Base-by-base conservation (phyloP, 1,284 basidiomycete genomes). In the Stereum hirsutum region DNA sequence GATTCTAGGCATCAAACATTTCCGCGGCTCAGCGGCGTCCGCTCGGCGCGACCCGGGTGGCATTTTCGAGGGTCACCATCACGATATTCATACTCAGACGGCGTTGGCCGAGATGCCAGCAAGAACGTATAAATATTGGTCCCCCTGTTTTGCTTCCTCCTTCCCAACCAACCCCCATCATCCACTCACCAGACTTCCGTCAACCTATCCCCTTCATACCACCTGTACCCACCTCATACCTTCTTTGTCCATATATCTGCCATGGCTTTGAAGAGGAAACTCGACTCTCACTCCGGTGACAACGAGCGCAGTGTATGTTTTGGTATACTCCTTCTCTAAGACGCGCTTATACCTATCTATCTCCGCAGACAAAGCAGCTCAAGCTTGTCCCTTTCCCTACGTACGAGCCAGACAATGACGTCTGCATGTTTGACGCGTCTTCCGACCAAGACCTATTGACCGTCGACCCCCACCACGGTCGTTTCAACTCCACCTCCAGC, bases 261-360 rank as follows among this genome's bases (percentile, higher is more conserved):
- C 25, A 86, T 86, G 81, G 68, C 75, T 37, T 52, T 83, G 56
- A 88, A 88, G 60, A 74, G 85, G 57, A 88, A 88, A 65, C 69
- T 84, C 45, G 76, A 78, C 47, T 50, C 68, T 28, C 78, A 79
- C 50, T 60, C 66, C 41, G 74, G 74, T 49, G 74, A 78, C 53
- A 68, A 65, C 49, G 24, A 63, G 58, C 46, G 70, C 47, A 46
- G 49, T 27, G 63, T 64, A 47, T 30, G 63, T 60, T 24, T 67
- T 63, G 54, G 74, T 77, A 54, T 27, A 63, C 36, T 20, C 42
- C 49, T 44, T 36, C 44, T 36, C 44, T 4, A 39, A 33, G 47
- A 51, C 47, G 56, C 48, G 54, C 49, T 40, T 41, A 49, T 14
- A 26, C 54, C 45, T 51, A 39, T 44, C 42, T 24, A n/a, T 24